phyloP scores from a whole-genome alignment of 495 filamentous ascomycete species.

The Neurospora discreta region DNA sequence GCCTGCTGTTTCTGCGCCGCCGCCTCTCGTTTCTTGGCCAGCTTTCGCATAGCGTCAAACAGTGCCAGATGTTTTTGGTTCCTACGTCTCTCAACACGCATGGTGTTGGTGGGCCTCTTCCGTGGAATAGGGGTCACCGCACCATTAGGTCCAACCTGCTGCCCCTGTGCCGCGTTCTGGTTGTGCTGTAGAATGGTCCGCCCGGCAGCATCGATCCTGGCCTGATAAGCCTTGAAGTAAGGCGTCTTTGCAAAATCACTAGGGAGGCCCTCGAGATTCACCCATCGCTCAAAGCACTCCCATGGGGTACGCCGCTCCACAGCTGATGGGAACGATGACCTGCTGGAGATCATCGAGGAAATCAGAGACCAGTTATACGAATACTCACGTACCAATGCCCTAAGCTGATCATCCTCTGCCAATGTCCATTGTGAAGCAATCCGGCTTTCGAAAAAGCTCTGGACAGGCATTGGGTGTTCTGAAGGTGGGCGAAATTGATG shows the following conservation, averaged over 20 bases:
- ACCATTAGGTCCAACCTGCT: slow-evolving; percentile 45
- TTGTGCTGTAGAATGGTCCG: slow-evolving; percentile 49
- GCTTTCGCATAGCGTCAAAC: slow-evolving; percentile 88
- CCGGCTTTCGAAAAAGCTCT: slow-evolving; percentile 78
- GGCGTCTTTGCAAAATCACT: slow-evolving; percentile 85
- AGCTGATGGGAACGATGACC: slow-evolving; percentile 65
- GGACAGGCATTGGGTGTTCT: slow-evolving; percentile 77
- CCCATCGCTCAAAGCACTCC: slow-evolving; percentile 98
- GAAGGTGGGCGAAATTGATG: slow-evolving; percentile 90
- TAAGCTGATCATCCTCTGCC: slow-evolving; percentile 81
- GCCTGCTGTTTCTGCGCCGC: slow-evolving; percentile 78
- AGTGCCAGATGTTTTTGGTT: slow-evolving; percentile 77
- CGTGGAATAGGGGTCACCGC: slow-evolving; percentile 44
- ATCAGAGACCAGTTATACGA: slow-evolving; percentile 97
- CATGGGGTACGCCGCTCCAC: slow-evolving; percentile 88
- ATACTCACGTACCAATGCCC: slow-evolving; percentile 75
- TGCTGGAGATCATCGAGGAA: slow-evolving; percentile 60
- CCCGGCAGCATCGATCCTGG: slow-evolving; percentile 69
- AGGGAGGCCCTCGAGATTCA: slow-evolving; percentile 76
- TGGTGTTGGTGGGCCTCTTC: slow-evolving; percentile 55
- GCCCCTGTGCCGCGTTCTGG: slow-evolving; percentile 40
- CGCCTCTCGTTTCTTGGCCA: slow-evolving; percentile 87
- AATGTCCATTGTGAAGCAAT: slow-evolving; percentile 82
- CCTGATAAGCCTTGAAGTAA: slow-evolving; percentile 81
- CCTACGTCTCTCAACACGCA: slow-evolving; percentile 74